Evolutionary conservation across 257 asterid species (phyloP), one percentile per base, ranked within the genome.

Genomic region (Ocimum tenuiflorum): DNA sequence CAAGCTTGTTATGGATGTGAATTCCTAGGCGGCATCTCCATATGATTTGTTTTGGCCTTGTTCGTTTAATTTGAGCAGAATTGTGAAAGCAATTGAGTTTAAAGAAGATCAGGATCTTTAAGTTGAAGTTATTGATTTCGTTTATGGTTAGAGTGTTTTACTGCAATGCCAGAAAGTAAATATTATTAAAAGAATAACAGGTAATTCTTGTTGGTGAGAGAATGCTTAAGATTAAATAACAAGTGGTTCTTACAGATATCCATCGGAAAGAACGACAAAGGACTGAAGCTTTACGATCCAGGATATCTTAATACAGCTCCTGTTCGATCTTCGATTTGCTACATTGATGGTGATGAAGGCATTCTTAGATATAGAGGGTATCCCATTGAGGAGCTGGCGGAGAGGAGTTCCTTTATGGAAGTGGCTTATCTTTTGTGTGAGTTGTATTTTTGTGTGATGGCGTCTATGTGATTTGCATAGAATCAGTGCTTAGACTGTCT

Each of bases 251-350:
- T 74, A 58, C 89, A 91, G 97, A 88, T 91, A 77, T 78, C 83
- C 59, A 65, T 82, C 0, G 96, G 86, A 31, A 71, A 85, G 58
- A 47, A 77, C 77, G 99, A 92, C 76, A 92, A 92, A 83, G 99
- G 99, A 76, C 88, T 92, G 61, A 92, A 92, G 82, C 94, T 92
- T 49, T 92, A 89, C 73, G 99, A 92, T 81, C 99, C 99, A 0
- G 99, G 99, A 19, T 92, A 92, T 77, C 94, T 89, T 53, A 92
- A 92, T 75, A 92, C 97, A 4, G 99, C 99, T 60, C 99, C 99
- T 0, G 99, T 92, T 17, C 80, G 94, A 60, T 92, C 99, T 12
- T 87, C 97, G 1, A 86, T 92, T 63, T 89, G 88, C 69, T 92
- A 92, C 67, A 92, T 92, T 38, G 97, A 92, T 75, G 99, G 99